These are phyloP conservation scores for Aspergillus quadrilineatus DNA, from an alignment of 2,329 filamentous ascomycete species.

Conservation along the genomic window DNA sequence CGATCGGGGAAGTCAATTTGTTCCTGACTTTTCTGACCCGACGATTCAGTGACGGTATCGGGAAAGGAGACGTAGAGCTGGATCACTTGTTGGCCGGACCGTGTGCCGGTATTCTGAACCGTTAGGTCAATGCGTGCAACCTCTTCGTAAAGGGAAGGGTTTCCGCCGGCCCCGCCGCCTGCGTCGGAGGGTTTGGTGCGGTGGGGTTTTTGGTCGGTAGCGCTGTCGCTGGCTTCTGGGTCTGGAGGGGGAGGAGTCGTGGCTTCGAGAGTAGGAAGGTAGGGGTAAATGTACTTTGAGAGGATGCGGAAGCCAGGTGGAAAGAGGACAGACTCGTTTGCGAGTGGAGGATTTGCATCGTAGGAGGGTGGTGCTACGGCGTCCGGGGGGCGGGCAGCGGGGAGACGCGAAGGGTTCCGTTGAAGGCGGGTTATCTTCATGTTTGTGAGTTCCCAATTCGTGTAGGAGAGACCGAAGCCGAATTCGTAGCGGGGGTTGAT, in stretches of 20 bases:
- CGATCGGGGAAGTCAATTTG: conserved; percentile 55
- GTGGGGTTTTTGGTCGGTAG: conserved; percentile 32
- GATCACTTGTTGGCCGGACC: conserved; percentile 52
- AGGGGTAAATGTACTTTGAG: conserved; percentile 72
- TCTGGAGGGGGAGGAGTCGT: conserved; percentile 45
- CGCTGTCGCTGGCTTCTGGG: conserved; percentile 57
- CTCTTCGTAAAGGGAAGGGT: conserved; percentile 52
- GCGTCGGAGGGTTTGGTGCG: conserved; percentile 54
- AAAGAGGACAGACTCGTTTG: conserved; percentile 57
- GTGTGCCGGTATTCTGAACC: conserved; percentile 50
- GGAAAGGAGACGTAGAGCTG: conserved; percentile 70
- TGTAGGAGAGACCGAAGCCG: conserved; percentile 82
- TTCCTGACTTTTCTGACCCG: conserved; percentile 27
- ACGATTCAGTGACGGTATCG: conserved; percentile 29
- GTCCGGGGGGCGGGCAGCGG: conserved; percentile 43
- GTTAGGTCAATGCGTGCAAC: conserved; percentile 48
- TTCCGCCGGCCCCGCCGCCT: conserved; percentile 60
- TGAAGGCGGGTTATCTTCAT: conserved; percentile 50
- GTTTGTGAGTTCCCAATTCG: conserved; percentile 64
- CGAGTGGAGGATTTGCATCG: conserved; percentile 53
- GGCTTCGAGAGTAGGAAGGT: conserved; percentile 55
- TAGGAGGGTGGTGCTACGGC: conserved; percentile 55
- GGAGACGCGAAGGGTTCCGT: conserved; percentile 47
- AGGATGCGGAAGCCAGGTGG: conserved; percentile 61
- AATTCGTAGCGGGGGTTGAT: conserved; percentile 81